Conservation (phyloP, 306 rosid genomes). For the Vachellia pachyceras region DNA sequence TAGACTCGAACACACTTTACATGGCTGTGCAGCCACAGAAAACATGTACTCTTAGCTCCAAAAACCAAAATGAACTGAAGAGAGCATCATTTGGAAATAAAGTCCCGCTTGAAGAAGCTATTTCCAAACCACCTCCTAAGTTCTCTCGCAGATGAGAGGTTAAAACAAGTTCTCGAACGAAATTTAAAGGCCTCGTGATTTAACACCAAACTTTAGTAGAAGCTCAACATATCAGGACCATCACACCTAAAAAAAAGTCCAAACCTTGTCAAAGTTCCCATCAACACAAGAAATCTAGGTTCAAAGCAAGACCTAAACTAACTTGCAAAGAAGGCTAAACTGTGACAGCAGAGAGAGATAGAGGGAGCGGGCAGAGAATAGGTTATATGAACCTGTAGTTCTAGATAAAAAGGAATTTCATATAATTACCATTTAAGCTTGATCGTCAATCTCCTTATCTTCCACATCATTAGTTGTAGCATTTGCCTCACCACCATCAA, state of each 20-base stretch:
- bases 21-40: neutral
- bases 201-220: neutral
- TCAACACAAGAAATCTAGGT: neutral
- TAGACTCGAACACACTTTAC: neutral
- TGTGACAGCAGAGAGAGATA: neutral
- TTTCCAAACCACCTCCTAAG: neutral
- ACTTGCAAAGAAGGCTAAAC: neutral
- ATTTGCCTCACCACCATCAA: slow-evolving; percentile 58
- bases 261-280: neutral
- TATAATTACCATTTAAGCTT: slow-evolving; percentile 50
- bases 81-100: neutral
- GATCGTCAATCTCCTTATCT: slow-evolving; percentile 52
- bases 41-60: neutral
- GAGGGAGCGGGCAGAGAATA: neutral
- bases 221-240: neutral
- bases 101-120: neutral
- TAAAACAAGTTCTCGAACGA: neutral
- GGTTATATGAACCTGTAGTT: neutral
- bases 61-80: neutral
- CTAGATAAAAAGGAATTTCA: neutral
- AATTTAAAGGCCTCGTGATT: neutral
- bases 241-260: neutral
- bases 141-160: neutral
- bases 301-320: neutral
- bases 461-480: slow-evolving; percentile 58